Conservation (phyloP, 352 stramenopile genomes). For the Phytophthora rubi region DNA sequence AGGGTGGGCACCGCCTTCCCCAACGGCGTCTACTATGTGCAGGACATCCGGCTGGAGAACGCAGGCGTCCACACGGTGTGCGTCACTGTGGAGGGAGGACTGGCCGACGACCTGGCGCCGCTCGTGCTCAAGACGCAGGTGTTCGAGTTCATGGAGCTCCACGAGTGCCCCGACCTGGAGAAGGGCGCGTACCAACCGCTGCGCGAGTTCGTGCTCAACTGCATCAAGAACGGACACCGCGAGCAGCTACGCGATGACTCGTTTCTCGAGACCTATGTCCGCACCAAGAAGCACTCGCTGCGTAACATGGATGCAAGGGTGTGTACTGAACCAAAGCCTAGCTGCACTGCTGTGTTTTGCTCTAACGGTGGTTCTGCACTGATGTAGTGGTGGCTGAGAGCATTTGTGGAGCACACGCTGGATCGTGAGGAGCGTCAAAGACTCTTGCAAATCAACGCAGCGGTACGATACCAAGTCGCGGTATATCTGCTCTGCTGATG, state of each 20-base stretch:
- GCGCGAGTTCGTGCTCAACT: constrained; percentile 59
- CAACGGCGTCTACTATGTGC: constrained; percentile 85
- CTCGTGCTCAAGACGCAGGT: constrained; percentile 75
- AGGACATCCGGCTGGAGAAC: constrained; percentile 71
- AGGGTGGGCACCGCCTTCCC: constrained; percentile 61
- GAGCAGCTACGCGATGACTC: constrained; percentile 64
- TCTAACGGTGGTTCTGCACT: constrained; percentile 8
- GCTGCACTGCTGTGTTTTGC: constrained; percentile 3
- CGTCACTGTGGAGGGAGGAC: constrained; percentile 59
- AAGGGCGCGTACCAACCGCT: constrained; percentile 64
- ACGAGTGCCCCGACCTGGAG: constrained; percentile 62
- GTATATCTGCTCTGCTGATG: not conserved
- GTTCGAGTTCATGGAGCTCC: constrained; percentile 84
- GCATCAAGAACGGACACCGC: constrained; percentile 46
- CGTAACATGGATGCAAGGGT: constrained; percentile 77
- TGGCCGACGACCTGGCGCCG: constrained; percentile 55
- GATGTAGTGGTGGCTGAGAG: constrained; percentile 72
- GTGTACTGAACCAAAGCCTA: constrained; percentile 10
- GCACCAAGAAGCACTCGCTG: constrained; percentile 66
- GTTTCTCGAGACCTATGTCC: constrained; percentile 62
- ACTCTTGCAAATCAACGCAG: constrained; percentile 52
- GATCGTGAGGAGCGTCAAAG: constrained; percentile 64
- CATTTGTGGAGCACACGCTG: constrained; percentile 78
- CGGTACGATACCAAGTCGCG: constrained; percentile 14
- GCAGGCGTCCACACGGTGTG: constrained; percentile 68